Base-by-base conservation (phyloP, 805 yeast species). In the Hanseniaspora taiwanica region DNA sequence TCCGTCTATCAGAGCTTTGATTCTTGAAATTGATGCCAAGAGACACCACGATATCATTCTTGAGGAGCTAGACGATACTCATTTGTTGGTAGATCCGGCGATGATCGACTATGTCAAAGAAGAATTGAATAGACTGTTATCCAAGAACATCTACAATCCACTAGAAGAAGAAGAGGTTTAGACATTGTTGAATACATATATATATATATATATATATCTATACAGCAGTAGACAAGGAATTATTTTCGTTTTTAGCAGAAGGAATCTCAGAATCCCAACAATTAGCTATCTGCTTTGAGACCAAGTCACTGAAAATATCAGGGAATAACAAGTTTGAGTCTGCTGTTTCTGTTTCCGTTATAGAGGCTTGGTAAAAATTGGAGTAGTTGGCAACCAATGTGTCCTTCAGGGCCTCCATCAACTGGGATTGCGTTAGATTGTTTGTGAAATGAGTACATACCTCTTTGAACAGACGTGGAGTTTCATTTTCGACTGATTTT, bases 11-110 rank as follows among this genome's bases (percentile, higher is more conserved):
- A 72, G 77, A 46, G 95, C 97, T 0, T 65, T 89, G 37, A 83
- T 89, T 2, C 62, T 89, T 18, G 81, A 78, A 55, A 81, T 89
- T 34, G 97, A 91, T 58, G 64, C 84, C 0, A 73, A 75, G 21
- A 62, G 69, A 27, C 29, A 42, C 32, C 80, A 83, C 43, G 94
- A 86, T 48, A 78, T 91, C 25, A 72, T 76, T 4, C 58, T 76
- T 17, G 77, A 74, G 42, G 97, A 91, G 50, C 68, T 89, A 33
- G 97, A 91, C 55, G 96, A 87, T 36, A 83, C 91, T 1, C 97
- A 37, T 10, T 60, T 89, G 16, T 65, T 91, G 45, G 80, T 89
- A 21, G 89, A 83, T 48, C 80, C 79, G 24, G 71, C 74, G 29
- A 81, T 78, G 60, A 82, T 89, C 2, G 78, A 75, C 19, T 76